These are phyloP conservation scores for Pseudodiploospora longispora DNA, from an alignment of 2,329 filamentous ascomycete species.

Conservation along the genomic window DNA sequence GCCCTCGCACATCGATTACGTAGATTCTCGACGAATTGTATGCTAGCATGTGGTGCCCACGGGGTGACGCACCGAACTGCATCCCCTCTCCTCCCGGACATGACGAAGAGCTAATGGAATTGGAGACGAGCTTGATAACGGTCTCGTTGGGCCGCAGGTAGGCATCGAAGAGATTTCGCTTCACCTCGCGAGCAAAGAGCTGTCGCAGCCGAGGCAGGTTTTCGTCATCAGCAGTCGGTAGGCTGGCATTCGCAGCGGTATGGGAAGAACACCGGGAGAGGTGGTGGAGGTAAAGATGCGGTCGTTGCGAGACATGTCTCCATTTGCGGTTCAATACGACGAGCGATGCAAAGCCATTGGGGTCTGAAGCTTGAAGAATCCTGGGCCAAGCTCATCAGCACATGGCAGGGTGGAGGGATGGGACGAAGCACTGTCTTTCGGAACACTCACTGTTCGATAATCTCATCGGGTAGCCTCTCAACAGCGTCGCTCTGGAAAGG, in stretches of 20 bases:
- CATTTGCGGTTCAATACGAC: slow-evolving; percentile 58
- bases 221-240: slow-evolving; percentile 32
- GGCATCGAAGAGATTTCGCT: slow-evolving; percentile 69
- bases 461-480: slow-evolving; percentile 56
- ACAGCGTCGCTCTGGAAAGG: slow-evolving; percentile 30
- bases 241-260: slow-evolving; percentile 38
- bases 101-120: slow-evolving; percentile 75
- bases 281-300: slow-evolving; percentile 55
- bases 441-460: slow-evolving; percentile 55
- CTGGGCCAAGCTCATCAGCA: slow-evolving; percentile 26
- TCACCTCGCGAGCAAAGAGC: slow-evolving; percentile 61
- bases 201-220: slow-evolving; percentile 54
- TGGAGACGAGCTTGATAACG: slow-evolving; percentile 72
- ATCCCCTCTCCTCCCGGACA: slow-evolving; percentile 79
- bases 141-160: slow-evolving; percentile 64
- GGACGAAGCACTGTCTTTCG: neutral
- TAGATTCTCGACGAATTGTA: slow-evolving; percentile 83
- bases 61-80: slow-evolving; percentile 72
- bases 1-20: slow-evolving; percentile 58
- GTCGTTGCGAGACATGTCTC: slow-evolving; percentile 54
- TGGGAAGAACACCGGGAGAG: slow-evolving; percentile 54
- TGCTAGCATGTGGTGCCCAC: slow-evolving; percentile 65
- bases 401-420: neutral
- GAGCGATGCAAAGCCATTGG: slow-evolving; percentile 59
- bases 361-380: slow-evolving; percentile 51